Percentiles rank a stretch among this genome's conserved stretches.
phyloP scores from a whole-genome alignment of 768 basidiomycete genomes.

The Russula earlei region DNA sequence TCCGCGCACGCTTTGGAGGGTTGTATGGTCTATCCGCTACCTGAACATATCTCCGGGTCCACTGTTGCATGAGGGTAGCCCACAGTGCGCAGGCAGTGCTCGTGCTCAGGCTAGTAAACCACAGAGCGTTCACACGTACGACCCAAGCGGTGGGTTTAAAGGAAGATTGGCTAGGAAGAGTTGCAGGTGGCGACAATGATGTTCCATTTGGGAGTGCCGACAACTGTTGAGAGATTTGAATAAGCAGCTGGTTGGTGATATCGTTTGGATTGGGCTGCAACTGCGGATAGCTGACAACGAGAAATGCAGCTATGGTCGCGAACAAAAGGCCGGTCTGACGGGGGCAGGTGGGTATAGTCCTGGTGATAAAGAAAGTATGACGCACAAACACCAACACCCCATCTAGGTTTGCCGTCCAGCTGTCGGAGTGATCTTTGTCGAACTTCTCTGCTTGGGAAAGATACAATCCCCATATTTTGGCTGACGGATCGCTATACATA shows the following conservation, averaged over 20 bases:
- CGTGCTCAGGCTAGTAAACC: conserved; percentile 14
- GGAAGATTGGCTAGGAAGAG: neutral
- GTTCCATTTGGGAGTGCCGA: neutral
- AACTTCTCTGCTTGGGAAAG: conserved; percentile 7
- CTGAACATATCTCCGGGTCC: conserved; percentile 15
- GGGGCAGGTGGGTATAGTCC: neutral
- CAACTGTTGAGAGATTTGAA: conserved; percentile 16
- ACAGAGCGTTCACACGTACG: conserved; percentile 15
- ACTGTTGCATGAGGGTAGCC: conserved; percentile 19
- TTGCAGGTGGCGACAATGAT: neutral
- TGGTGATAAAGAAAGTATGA: neutral
- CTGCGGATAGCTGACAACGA: conserved; percentile 18
- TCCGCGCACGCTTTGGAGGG: conserved; percentile 13
- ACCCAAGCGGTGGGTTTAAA: neutral
- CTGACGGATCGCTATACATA: neutral
- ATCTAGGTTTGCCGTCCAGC: conserved; percentile 17
- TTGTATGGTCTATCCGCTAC: conserved; percentile 9
- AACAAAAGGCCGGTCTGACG: conserved; percentile 23
- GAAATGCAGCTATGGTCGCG: conserved; percentile 20
- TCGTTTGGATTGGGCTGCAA: conserved; percentile 13
- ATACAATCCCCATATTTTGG: conserved; percentile 15
- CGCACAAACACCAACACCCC: conserved; percentile 16
- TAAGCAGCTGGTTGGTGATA: conserved; percentile 6
- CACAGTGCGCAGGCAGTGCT: conserved; percentile 13
- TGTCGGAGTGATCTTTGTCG: conserved; percentile 15